Conservation (phyloP, 192 early-diverging fungal species). For the Cetraspora pellucida region DNA sequence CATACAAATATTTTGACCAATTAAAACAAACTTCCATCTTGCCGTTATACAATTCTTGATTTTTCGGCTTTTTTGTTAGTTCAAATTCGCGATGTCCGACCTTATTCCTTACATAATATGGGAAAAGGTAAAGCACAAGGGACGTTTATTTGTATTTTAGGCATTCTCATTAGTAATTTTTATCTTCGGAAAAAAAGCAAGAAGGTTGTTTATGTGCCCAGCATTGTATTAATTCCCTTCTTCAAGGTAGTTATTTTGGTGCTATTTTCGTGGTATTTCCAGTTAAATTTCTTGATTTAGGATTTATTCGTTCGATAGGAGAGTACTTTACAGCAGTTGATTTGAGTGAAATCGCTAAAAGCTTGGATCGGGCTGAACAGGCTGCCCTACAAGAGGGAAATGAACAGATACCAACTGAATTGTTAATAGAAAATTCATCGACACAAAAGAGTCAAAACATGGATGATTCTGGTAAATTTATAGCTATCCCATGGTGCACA, state of each 20-base stretch:
- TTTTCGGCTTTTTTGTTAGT: too few relatives aligned
- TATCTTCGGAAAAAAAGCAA: slow-evolving; percentile 50
- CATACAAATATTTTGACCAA: too few relatives aligned
- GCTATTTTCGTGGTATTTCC: not conserved
- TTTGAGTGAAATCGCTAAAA: slow-evolving; percentile 66
- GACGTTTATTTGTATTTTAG: not conserved
- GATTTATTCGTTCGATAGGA: slow-evolving; percentile 43
- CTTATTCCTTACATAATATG: slow-evolving; percentile 22
- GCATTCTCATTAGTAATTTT: not conserved
- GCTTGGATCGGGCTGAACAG: slow-evolving; percentile 67
- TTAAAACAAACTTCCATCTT: too few relatives aligned
- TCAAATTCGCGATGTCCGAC: slow-evolving; percentile 8
- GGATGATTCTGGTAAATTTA: slow-evolving; percentile 47
- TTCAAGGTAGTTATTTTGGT: slow-evolving; percentile 47
- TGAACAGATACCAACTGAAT: not conserved
- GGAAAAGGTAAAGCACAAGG: slow-evolving; percentile 24
- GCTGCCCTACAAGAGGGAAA: slow-evolving; percentile 42
- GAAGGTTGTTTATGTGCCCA: slow-evolving; percentile 82
- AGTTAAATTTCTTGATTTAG: not conserved
- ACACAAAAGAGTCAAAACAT: slow-evolving; percentile 51
- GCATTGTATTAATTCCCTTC: slow-evolving; percentile 77
- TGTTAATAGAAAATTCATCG: not conserved
- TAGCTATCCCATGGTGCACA: not conserved
- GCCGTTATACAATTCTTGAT: too few relatives aligned
- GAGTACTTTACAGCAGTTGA: slow-evolving; percentile 78